Conservation (phyloP, 2,329 filamentous ascomycete genomes). For the Cadophora sp. region DNA sequence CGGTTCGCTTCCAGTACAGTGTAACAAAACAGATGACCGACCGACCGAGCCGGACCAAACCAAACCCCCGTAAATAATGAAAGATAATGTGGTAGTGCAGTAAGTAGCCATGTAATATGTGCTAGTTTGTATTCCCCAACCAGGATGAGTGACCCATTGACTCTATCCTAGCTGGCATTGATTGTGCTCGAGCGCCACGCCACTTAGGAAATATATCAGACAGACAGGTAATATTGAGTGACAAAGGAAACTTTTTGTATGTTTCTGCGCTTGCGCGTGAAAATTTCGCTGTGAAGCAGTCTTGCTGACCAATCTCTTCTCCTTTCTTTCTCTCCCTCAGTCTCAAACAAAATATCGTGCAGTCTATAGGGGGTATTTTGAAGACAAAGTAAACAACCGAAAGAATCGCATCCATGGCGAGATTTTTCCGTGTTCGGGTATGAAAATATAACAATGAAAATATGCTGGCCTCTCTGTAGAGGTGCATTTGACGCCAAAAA, state of each 20-base stretch:
- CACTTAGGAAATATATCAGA: background rate
- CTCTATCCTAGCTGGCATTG: background rate
- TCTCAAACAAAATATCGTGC: conserved; percentile 31
- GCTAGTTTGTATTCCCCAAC: conserved; percentile 1
- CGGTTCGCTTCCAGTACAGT: background rate
- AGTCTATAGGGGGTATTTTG: conserved; percentile 42
- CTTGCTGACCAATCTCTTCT: conserved; percentile 25
- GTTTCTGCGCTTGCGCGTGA: background rate
- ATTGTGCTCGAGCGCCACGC: background rate
- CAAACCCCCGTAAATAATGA: background rate
- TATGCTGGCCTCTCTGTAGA: conserved; percentile 24
- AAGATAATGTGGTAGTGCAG: background rate
- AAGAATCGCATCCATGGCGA: conserved; percentile 32
- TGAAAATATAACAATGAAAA: conserved; percentile 38
- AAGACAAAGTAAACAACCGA: conserved; percentile 34
- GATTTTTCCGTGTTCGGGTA: conserved; percentile 32
- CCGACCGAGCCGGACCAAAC: background rate
- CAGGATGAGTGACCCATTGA: background rate
- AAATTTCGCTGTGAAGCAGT: conserved; percentile 34
- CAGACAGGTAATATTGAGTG: conserved; percentile 14
- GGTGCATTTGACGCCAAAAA: conserved; percentile 33
- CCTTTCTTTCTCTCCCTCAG: conserved; percentile 14
- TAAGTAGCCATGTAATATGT: conserved; percentile 4
- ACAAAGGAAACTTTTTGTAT: conserved; percentile 32
- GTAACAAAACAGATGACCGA: background rate